phyloP scores from a whole-genome alignment of 495 filamentous ascomycete species.

The Neurospora sp. region DNA sequence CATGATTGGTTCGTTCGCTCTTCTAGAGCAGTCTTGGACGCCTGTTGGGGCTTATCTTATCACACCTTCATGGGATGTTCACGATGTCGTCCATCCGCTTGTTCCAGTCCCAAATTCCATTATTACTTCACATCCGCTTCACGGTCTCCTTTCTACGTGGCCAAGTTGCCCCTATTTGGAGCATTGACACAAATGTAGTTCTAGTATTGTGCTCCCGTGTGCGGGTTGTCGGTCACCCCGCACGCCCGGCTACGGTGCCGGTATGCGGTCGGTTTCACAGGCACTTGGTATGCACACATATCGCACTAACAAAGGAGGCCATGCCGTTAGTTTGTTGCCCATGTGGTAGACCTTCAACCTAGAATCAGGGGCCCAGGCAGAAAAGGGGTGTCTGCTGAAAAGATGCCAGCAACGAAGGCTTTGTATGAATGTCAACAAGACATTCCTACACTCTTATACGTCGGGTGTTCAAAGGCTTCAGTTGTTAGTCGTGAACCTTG shows the following conservation, averaged over 20 bases:
- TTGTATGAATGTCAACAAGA: neutral
- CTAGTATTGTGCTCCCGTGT: neutral
- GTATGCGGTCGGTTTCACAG: neutral
- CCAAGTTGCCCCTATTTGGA: neutral
- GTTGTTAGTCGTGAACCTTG: neutral
- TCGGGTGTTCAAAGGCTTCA: neutral
- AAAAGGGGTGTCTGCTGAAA: neutral
- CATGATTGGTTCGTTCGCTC: neutral
- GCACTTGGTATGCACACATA: neutral
- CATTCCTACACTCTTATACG: neutral
- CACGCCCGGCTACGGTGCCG: neutral
- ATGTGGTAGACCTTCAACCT: neutral
- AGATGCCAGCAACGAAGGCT: neutral
- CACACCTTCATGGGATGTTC: neutral
- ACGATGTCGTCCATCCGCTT: neutral
- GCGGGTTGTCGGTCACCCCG: neutral
- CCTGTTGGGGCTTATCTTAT: neutral
- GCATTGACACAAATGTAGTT: neutral
- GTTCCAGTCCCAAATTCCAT: neutral
- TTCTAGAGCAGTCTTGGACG: neutral
- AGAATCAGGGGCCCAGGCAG: neutral
- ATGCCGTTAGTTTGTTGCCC: neutral
- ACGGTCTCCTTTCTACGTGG: neutral
- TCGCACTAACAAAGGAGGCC: neutral
- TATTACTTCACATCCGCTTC: neutral